phyloP scores from a whole-genome alignment of 768 basidiomycete genomes.

The Leccinellum albellum region DNA sequence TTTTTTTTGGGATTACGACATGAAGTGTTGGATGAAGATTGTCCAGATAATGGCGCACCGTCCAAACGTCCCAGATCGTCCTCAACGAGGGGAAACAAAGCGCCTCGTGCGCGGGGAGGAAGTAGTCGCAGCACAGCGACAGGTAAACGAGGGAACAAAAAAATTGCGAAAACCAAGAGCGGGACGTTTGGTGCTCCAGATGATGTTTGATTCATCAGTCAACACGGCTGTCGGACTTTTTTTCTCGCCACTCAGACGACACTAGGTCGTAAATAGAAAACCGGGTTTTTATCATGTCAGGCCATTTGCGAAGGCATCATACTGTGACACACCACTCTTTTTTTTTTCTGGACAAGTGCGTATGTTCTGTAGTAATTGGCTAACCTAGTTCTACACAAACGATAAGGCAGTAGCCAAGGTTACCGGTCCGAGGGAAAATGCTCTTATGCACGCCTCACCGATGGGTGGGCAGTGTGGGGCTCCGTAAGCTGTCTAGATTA shows the following conservation, averaged over 20 bases:
- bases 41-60: constrained; percentile 21
- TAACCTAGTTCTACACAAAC: too few species aligned
- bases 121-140: constrained; percentile 16
- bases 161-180: constrained; percentile 29
- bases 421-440: too few species aligned
- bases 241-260: neutral
- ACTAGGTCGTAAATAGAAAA: neutral
- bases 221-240: neutral
- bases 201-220: constrained; percentile 15
- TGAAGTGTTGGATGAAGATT: constrained; percentile 16
- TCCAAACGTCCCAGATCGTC: constrained; percentile 28
- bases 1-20: neutral
- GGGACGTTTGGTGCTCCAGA: constrained; percentile 34
- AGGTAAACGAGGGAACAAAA: constrained; percentile 25
- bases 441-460: too few species aligned
- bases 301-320: too few species aligned
- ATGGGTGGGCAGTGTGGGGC: too few species aligned
- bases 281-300: too few species aligned
- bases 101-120: constrained; percentile 25
- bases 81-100: constrained; percentile 22
- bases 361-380: too few species aligned
- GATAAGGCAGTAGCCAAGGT: too few species aligned
- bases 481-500: too few species aligned
- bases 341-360: too few species aligned
- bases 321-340: too few species aligned